Evolutionary conservation across 2,329 filamentous ascomycete species (phyloP).

Genomic region (Verticillium nonalfalfae): DNA sequence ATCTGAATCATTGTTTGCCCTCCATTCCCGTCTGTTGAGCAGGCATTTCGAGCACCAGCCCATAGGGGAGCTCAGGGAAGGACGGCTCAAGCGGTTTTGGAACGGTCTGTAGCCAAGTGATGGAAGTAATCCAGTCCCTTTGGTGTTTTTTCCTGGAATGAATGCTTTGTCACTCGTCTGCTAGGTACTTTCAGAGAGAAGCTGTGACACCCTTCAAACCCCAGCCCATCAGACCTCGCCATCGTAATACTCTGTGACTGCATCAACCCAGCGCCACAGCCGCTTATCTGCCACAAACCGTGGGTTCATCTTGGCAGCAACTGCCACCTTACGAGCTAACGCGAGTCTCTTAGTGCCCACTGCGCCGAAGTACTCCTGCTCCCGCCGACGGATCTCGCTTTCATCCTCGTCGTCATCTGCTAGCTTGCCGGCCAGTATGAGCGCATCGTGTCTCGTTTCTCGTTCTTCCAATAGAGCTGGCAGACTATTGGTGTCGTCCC

Average conservation of each 20-base stretch:
- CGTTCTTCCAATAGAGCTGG: slow-evolving; percentile 7
- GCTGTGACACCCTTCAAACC: too few species aligned
- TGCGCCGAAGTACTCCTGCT: slow-evolving; percentile 11
- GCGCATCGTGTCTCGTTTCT: slow-evolving; percentile 7
- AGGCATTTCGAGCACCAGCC: too few species aligned
- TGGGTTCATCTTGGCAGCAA: slow-evolving; percentile 10
- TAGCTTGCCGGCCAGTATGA: slow-evolving; percentile 7
- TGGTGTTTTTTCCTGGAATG: too few species aligned
- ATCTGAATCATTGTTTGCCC: too few species aligned
- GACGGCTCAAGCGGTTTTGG: too few species aligned
- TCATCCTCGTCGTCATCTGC: slow-evolving; percentile 10
- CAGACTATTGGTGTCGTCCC: slow-evolving; percentile 7
- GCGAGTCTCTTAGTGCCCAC: slow-evolving; percentile 9
- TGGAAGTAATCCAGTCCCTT: too few species aligned
- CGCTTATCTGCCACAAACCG: slow-evolving; percentile 12
- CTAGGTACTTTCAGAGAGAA: too few species aligned
- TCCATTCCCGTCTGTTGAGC: too few species aligned
- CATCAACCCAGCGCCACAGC: slow-evolving; percentile 12
- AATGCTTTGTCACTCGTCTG: too few species aligned
- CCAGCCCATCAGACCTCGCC: slow-evolving; percentile 6
- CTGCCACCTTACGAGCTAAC: slow-evolving; percentile 10
- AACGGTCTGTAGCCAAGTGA: too few species aligned
- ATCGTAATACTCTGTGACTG: slow-evolving; percentile 14
- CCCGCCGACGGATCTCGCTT: slow-evolving; percentile 8
- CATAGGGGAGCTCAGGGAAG: too few species aligned